These are phyloP conservation scores for Curvularia hawaiiensis DNA, from an alignment of 2,329 filamentous ascomycete species.

Conservation along the genomic window DNA sequence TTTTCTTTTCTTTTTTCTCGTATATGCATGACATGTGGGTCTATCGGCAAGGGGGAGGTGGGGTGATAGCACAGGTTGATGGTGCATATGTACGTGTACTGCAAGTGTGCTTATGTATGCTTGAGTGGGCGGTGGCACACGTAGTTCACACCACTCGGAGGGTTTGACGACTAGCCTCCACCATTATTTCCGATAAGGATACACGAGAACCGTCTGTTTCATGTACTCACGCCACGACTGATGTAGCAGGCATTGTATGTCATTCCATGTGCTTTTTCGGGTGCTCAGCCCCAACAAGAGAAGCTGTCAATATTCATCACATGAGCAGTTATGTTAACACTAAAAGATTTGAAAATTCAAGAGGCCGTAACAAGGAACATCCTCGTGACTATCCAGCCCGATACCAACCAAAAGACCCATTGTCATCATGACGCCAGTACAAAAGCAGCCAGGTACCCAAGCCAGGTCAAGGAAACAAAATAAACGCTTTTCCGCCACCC, in stretches of 20 bases:
- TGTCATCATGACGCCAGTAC: conserved; percentile 12
- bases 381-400: conserved; percentile 3
- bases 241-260: conserved; percentile 15
- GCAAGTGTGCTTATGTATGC: too few species aligned
- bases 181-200: background rate
- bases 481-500: conserved; percentile 3
- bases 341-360: conserved; percentile 9
- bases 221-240: background rate
- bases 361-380: conserved; percentile 3
- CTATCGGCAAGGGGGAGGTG: background rate
- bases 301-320: conserved; percentile 6
- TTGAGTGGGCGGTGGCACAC: background rate
- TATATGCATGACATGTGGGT: background rate
- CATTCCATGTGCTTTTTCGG: conserved; percentile 1
- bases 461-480: conserved; percentile 10
- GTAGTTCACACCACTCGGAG: background rate
- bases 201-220: background rate
- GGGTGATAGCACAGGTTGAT: background rate
- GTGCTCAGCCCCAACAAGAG: conserved; percentile 5
- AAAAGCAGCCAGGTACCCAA: conserved; percentile 12
- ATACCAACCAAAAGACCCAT: conserved; percentile 2
- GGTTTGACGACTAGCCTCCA: background rate
- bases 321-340: conserved; percentile 31
- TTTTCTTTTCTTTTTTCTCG: background rate
- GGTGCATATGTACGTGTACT: background rate